phyloP scores from a whole-genome alignment of 192 early-diverging fungal species.

The Linnemannia hyalina region DNA sequence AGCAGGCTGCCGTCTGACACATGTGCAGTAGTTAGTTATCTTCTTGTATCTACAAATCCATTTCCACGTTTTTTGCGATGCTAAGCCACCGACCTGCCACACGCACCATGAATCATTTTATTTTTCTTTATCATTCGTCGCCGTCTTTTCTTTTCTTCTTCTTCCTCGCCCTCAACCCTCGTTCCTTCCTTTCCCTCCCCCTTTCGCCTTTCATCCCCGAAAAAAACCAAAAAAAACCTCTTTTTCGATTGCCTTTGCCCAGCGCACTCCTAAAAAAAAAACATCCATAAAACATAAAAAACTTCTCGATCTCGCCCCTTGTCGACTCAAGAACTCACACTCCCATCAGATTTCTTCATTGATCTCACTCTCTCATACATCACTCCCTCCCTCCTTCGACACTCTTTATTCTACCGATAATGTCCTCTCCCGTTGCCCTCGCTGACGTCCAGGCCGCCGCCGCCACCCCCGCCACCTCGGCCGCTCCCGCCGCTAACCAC shows the following conservation, averaged over 20 bases:
- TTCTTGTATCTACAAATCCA: no score
- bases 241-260: conserved; percentile 34
- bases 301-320: conserved; percentile 14
- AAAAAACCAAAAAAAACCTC: background rate
- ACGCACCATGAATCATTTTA: background rate
- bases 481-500: conserved; percentile 57
- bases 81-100: background rate
- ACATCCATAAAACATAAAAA: conserved; percentile 22
- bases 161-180: conserved; percentile 11
- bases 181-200: background rate
- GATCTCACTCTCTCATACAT: background rate
- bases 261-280: conserved; percentile 30
- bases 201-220: conserved; percentile 11
- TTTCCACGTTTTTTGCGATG: background rate
- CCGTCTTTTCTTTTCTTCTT: background rate
- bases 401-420: conserved; percentile 17
- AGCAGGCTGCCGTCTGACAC: background rate
- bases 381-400: conserved; percentile 5
- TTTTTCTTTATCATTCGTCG: no score
- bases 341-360: background rate
- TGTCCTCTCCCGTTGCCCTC: conserved; percentile 44
- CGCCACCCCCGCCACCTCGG: conserved; percentile 37
- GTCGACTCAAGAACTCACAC: background rate
- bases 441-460: conserved; percentile 58
- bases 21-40: no score